Evolutionary conservation across 495 filamentous ascomycete genomes (phyloP).

Genomic region (Annulohypoxylon bovei): DNA sequence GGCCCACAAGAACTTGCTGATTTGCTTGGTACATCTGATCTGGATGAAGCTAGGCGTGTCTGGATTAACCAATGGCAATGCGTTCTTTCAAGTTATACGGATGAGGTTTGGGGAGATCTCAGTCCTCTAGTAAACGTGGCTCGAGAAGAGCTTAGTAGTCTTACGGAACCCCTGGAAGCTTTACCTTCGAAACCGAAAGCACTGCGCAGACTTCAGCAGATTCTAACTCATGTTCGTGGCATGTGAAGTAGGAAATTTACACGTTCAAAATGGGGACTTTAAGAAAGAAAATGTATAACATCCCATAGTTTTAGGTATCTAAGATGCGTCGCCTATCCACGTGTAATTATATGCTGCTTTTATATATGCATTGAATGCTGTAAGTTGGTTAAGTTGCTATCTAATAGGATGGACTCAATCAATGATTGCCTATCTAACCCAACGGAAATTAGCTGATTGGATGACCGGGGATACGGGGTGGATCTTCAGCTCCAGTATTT

Average conservation of each 20-base stretch:
- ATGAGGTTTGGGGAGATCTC: slow-evolving; percentile 83
- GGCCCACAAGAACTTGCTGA: slow-evolving; percentile 21
- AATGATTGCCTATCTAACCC: slow-evolving; percentile 23
- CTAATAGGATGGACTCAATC: slow-evolving; percentile 6
- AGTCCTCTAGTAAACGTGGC: slow-evolving; percentile 70
- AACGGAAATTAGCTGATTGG: slow-evolving; percentile 30
- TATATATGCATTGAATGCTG: slow-evolving; percentile 2
- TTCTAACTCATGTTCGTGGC: slow-evolving; percentile 37
- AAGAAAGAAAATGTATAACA: not conserved
- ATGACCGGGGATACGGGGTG: slow-evolving; percentile 1
- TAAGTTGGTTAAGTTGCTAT: not conserved
- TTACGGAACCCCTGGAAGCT: slow-evolving; percentile 21
- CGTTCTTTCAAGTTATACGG: slow-evolving; percentile 72
- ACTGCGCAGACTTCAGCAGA: slow-evolving; percentile 40
- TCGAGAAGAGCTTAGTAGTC: slow-evolving; percentile 63
- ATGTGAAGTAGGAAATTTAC: not conserved
- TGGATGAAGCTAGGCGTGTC: slow-evolving; percentile 54
- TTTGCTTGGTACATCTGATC: slow-evolving; percentile 48
- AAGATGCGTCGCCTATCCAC: not conserved
- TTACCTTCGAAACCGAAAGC: slow-evolving; percentile 27
- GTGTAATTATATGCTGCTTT: not conserved
- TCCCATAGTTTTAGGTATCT: not conserved
- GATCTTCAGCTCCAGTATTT: slow-evolving; percentile 1
- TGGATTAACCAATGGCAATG: slow-evolving; percentile 68
- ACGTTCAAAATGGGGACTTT: not conserved